A percentile compares a stretch with the other conserved stretches of the same genome.
These are phyloP conservation scores for Mycotypha africana DNA, from an alignment of 371 early-diverging fungal genomes.

Conservation along the genomic window DNA sequence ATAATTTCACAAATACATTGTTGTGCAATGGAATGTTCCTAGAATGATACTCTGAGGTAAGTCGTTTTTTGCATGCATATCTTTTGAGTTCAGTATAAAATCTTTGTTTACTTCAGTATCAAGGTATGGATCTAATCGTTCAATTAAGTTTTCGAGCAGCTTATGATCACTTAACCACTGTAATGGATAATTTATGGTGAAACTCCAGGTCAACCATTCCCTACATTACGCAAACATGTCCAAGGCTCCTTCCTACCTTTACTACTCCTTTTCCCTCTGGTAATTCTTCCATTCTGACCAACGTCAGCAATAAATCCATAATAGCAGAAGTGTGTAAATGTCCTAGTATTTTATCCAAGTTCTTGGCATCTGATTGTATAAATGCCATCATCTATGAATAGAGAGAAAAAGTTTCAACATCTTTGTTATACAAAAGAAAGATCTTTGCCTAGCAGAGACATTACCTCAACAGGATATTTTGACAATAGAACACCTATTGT, in stretches of 20 bases:
- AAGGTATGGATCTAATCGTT: slow-evolving; percentile 70
- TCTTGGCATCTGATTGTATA: slow-evolving; percentile 56
- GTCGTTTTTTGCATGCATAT: neutral
- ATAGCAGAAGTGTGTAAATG: slow-evolving; percentile 82
- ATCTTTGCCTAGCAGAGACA: slow-evolving; percentile 2
- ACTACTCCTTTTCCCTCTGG: slow-evolving; percentile 76
- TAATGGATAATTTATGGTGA: neutral
- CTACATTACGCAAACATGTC: neutral
- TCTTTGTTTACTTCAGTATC: slow-evolving; percentile 51
- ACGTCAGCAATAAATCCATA: slow-evolving; percentile 83
- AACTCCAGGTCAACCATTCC: neutral
- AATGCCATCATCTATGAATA: slow-evolving; percentile 46
- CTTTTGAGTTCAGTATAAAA: too few species aligned
- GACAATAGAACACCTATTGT: slow-evolving; percentile 76
- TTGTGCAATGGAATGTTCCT: slow-evolving; percentile 82
- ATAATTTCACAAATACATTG: slow-evolving; percentile 89
- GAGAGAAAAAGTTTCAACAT: neutral
- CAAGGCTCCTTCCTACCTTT: slow-evolving; percentile 39
- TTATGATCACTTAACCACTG: slow-evolving; percentile 81
- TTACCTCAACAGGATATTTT: slow-evolving; percentile 76
- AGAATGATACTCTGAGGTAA: neutral
- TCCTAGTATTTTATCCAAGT: slow-evolving; percentile 51
- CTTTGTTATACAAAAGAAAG: neutral
- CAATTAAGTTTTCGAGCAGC: slow-evolving; percentile 69
- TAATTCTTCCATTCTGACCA: slow-evolving; percentile 85